Evolutionary conservation across 2,329 filamentous ascomycete species (phyloP), one percentile per base, ranked within the genome.

Genomic region (Talaromyces sp.): DNA sequence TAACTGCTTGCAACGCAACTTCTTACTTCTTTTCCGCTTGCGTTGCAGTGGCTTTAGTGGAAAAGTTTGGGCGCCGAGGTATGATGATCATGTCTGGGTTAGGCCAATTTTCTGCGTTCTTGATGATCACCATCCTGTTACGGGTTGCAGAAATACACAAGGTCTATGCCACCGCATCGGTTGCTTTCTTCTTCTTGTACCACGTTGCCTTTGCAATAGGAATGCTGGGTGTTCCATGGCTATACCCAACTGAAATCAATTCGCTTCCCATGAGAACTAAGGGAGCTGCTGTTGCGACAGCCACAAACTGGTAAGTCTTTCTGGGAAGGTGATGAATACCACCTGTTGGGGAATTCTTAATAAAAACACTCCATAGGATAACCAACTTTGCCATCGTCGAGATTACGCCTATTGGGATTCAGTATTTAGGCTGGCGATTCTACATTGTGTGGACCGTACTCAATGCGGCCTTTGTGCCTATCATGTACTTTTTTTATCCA

Each of bases 1-100:
- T 87, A 31, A 81, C 84, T 3, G 84, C 81, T 4, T 80, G 82
- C 60, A 87, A 81, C 64, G 76, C 75, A 8, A 78, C 82, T 47
- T 76, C 73, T 57, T 82, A 82, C 64, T 74, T 82, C 5, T 16
- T 56, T 6, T 56, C 23, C 9, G 68, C 81, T 30, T 81, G 81
- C 68, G 78, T 82, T 57, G 78, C 74, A 4, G 79, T 82, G 18
- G 76, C 77, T 0, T 78, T 79, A 60, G 77, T 83, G 42, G 81
- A 83, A 64, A 71, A 76, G 69, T 80, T 82, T 65, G 84, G 83
- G 7, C 78, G 83, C 3, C 75, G 84, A 4, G 83, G 83, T 68
- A 76, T 86, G 72, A 82, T 86, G 78, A 78, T 86, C 68, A 9
- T 18, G 14, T 84, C 79, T 67, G 77, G 81, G 0, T 73, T 76